Conservation (phyloP, 2,329 filamentous ascomycete species). For the Grosmannia huntii region DNA sequence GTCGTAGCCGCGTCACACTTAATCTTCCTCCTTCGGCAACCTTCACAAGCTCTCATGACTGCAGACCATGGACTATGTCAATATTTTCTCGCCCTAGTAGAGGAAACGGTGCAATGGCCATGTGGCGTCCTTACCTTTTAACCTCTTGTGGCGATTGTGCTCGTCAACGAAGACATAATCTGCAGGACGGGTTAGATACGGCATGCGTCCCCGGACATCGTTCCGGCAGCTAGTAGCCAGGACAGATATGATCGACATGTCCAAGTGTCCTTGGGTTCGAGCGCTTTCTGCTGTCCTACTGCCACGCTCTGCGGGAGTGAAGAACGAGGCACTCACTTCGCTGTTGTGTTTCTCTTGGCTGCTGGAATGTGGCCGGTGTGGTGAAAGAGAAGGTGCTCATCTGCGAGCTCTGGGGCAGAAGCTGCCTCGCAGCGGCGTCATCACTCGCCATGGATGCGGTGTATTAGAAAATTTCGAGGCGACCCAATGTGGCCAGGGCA, state of each 20-base stretch:
- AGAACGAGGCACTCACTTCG: conserved; percentile 40
- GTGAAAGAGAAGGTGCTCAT: conserved; percentile 70
- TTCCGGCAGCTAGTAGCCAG: background rate
- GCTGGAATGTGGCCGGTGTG: conserved; percentile 44
- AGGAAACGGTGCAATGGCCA: background rate
- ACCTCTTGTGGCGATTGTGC: conserved; percentile 91
- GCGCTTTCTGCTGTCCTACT: background rate
- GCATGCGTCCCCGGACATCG: background rate
- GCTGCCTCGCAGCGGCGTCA: conserved; percentile 47
- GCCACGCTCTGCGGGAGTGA: background rate
- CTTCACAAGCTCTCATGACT: conserved; percentile 97
- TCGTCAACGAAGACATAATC: conserved; percentile 99
- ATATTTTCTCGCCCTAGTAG: background rate
- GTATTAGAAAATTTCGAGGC: background rate
- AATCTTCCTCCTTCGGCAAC: conserved; percentile 88
- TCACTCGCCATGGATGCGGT: conserved; percentile 38
- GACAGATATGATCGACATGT: too few relatives aligned
- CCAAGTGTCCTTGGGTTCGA: background rate
- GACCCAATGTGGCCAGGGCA: background rate
- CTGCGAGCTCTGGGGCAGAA: conserved; percentile 53
- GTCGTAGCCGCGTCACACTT: conserved; percentile 96
- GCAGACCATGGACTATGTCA: background rate
- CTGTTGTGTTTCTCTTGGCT: conserved; percentile 66
- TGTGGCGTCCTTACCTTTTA: conserved; percentile 57
- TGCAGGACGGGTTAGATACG: conserved; percentile 21